A percentile compares a stretch with the other conserved stretches of the same genome.
These are phyloP conservation scores for Fusarium staphyleae DNA, from an alignment of 2,329 filamentous ascomycete genomes.

Conservation along the genomic window DNA sequence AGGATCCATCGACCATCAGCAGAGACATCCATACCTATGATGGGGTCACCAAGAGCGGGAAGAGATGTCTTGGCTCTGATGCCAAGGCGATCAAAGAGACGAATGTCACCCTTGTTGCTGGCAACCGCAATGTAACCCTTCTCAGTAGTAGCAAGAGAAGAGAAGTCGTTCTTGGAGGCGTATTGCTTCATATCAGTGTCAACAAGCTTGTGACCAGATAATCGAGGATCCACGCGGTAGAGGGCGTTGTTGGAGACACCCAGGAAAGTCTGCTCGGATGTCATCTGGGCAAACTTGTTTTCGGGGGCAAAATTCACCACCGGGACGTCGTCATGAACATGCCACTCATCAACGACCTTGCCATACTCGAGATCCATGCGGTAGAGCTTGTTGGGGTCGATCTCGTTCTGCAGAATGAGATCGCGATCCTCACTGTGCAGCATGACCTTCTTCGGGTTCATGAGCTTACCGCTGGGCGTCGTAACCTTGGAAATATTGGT, in stretches of 20 bases:
- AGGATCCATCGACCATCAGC: constrained; percentile 96
- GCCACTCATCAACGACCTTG: constrained; percentile 99
- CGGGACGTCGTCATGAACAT: constrained; percentile 93
- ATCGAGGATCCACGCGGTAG: constrained; percentile 90
- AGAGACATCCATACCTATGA: constrained; percentile 92
- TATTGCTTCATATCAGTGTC: constrained; percentile 96
- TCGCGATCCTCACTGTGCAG: constrained; percentile 89
- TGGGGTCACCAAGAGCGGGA: constrained; percentile 91
- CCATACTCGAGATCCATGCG: constrained; percentile 98
- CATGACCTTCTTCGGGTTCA: constrained; percentile 97
- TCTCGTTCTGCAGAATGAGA: constrained; percentile 83
- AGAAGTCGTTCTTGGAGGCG: constrained; percentile 96
- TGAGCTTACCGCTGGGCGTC: constrained; percentile 84
- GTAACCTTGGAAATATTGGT: constrained; percentile 97
- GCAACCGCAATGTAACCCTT: constrained; percentile 97
- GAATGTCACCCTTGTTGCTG: constrained; percentile 96
- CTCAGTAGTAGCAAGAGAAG: constrained; percentile 89
- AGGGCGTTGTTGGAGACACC: constrained; percentile 92
- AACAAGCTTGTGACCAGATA: constrained; percentile 90
- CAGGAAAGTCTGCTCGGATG: constrained; percentile 90
- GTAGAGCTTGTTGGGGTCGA: constrained; percentile 89
- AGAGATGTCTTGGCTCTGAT: constrained; percentile 98
- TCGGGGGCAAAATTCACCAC: constrained; percentile 92
- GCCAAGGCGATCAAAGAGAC: constrained; percentile 93
- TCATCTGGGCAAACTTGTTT: constrained; percentile 99